A percentile compares a stretch with the other conserved stretches of the same genome.
Conservation (phyloP, 768 basidiomycete species). For the Dioszegia hungarica region DNA sequence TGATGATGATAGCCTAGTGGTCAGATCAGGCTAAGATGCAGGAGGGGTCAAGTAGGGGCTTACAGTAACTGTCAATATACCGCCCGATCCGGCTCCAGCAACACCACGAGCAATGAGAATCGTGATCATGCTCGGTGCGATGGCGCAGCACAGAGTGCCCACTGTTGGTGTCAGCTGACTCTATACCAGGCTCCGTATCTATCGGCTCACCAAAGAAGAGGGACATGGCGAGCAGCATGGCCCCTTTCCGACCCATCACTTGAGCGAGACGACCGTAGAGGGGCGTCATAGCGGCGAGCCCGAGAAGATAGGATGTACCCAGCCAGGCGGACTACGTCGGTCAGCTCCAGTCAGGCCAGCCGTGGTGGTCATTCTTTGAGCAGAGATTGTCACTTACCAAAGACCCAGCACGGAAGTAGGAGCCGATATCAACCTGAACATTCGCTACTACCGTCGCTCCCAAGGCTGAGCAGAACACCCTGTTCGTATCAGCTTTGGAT, state of each 20-base stretch:
- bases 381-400: conserved; percentile 12
- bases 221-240: conserved; percentile 23
- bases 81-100: conserved; percentile 31
- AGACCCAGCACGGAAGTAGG: conserved; percentile 35
- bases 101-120: conserved; percentile 27
- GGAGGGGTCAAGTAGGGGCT: background rate
- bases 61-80: conserved; percentile 35
- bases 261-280: conserved; percentile 29
- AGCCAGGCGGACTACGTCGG: conserved; percentile 29
- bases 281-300: conserved; percentile 40
- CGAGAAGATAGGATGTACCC: conserved; percentile 32
- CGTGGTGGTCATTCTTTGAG: too few species aligned
- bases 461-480: conserved; percentile 36
- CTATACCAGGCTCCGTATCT: background rate
- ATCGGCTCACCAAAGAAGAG: conserved; percentile 22
- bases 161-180: conserved; percentile 9
- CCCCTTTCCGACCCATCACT: conserved; percentile 27
- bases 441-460: conserved; percentile 37
- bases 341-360: background rate
- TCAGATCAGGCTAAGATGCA: background rate
- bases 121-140: conserved; percentile 27
- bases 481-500: too few species aligned
- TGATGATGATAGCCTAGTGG: conserved; percentile 34
- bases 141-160: conserved; percentile 27
- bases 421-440: conserved; percentile 38